Conservation (phyloP, 257 asterid genomes). For the Fraxinus quadrangulata region DNA sequence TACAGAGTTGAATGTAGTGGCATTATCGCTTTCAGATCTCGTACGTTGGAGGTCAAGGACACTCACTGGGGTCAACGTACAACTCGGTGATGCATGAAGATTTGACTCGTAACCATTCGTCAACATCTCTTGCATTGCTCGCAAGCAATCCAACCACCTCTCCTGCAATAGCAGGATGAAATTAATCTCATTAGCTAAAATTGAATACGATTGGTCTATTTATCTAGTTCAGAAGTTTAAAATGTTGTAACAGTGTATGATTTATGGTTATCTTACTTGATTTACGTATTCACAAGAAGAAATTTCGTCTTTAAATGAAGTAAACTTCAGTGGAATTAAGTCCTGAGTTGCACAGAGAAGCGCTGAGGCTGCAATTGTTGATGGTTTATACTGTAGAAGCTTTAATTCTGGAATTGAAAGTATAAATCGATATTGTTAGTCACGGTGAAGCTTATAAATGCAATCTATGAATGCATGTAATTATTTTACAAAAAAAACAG, state of each 20-base stretch:
- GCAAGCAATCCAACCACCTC: constrained; percentile 41
- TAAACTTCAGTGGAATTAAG: constrained; percentile 33
- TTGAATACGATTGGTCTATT: not conserved
- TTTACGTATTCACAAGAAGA: constrained; percentile 38
- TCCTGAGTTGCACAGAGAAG: constrained; percentile 50
- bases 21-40: constrained; percentile 31
- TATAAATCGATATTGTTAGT: not conserved
- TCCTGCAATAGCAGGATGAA: constrained; percentile 29
- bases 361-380: constrained; percentile 59
- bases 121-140: constrained; percentile 35
- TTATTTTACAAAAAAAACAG: not conserved
- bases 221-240: too few relatives aligned
- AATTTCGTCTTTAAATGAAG: constrained; percentile 39
- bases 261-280: constrained; percentile 31
- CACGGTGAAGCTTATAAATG: not conserved
- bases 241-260: not conserved
- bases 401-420: constrained; percentile 37
- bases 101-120: constrained; percentile 22
- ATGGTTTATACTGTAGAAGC: constrained; percentile 52
- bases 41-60: constrained; percentile 33
- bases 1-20: not conserved
- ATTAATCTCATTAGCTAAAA: not conserved
- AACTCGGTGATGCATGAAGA: constrained; percentile 21
- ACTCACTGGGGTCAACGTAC: constrained; percentile 38
- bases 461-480: not conserved